Conservation (phyloP, 345 rosid genomes). For the Populus simonii region DNA sequence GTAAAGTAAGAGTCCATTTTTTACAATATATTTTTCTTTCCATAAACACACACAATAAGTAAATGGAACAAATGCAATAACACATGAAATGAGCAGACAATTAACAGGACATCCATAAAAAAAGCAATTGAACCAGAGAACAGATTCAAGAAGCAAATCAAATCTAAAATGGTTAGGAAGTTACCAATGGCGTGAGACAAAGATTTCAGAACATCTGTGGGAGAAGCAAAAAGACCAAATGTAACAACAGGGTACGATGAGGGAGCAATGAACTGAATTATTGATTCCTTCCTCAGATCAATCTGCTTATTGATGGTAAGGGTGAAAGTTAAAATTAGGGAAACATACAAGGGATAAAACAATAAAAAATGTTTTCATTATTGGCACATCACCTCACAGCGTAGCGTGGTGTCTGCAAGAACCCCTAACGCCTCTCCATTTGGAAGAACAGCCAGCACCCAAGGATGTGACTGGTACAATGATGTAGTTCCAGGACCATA, state of each 20-base stretch:
- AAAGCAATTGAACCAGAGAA: background rate
- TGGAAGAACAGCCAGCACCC: conserved; percentile 86
- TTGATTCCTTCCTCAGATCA: conserved; percentile 70
- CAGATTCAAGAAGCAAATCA: conserved; percentile 1
- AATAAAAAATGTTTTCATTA: background rate
- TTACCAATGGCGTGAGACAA: conserved; percentile 80
- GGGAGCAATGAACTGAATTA: conserved; percentile 47
- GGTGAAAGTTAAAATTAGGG: background rate
- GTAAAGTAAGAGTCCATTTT: too few species aligned
- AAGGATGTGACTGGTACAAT: conserved; percentile 93
- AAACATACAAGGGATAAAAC: background rate
- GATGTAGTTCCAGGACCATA: conserved; percentile 84
- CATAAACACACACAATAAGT: too few species aligned
- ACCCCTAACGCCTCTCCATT: conserved; percentile 80
- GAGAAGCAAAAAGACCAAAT: conserved; percentile 81
- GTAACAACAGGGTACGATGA: conserved; percentile 72
- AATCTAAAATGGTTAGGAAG: conserved; percentile 9
- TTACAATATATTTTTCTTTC: too few species aligned
- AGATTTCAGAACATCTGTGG: conserved; percentile 66
- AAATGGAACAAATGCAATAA: too few species aligned
- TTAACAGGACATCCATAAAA: background rate
- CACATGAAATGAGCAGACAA: too few species aligned
- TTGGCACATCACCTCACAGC: conserved; percentile 65
- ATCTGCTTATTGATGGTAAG: conserved; percentile 46
- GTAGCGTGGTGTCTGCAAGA: conserved; percentile 83